Evolutionary conservation across 78 protist genomes (phyloP), one percentile per base, ranked within the genome.

Genomic region (Chrysochromulina tobinii): DNA sequence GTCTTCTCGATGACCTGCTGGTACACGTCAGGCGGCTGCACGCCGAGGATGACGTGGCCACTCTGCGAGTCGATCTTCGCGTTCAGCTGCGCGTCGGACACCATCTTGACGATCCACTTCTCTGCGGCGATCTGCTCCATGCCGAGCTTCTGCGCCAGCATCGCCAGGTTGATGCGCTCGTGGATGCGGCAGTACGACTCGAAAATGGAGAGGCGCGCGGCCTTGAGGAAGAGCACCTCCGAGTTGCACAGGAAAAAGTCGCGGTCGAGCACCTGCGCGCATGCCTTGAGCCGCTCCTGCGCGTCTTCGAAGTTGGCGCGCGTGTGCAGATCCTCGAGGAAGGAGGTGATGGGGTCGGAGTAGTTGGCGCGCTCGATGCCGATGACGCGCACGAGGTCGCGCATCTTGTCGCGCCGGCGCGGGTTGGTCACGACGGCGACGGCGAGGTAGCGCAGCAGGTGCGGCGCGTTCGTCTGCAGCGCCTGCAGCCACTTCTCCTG

Each of bases 21-120:
- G 91, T 95, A 95, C 8, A 95, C 84, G 77, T 81, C 72, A 12
- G 95, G 91, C 55, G 75, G 83, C 66, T 92, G 96, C n/a, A 91
- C 81, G 89, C 95, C 94, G 97, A 97, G 95, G 90, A 95, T 83
- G 81, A 97, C 96, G 68, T 89, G 90, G 77, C 89, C 87, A 83
- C 55, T 54, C 14, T 89, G 67, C 15, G 97, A 93, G 94, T 97
- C 97, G 67, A 97, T 97, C 93, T 95, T 95, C 48, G 98, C 97
- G 72, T 95, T 94, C 61, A 96, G 89, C 66, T 91, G 87, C 27
- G 97, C 97, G 90, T 94, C 94, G 66, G 96, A n/a, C 88, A 97
- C 95, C 58, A 96, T 94, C 92, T 96, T 94, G 77, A 97, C 98
- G 64, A 97, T 95, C 98, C 98, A 97, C 81, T 83, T 77, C 89